Base-by-base conservation (phyloP, 257 asterid genomes). In the Handroanthus guayacan region DNA sequence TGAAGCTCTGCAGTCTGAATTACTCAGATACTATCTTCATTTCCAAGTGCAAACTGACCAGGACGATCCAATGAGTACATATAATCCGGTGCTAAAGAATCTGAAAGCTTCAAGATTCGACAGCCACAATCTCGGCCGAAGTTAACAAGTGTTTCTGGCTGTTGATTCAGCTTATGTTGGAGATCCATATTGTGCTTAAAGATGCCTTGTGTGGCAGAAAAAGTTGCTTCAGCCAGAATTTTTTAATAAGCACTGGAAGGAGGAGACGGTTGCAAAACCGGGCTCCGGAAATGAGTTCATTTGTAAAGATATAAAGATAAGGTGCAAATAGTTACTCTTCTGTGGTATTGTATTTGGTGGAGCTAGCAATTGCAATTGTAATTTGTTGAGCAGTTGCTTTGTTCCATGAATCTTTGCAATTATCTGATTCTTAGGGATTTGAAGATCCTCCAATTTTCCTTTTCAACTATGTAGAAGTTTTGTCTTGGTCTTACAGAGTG, bases 1-100 rank as follows among this genome's bases (percentile, higher is more conserved):
- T 90, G 90, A 90, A 88, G 84, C 90, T 90, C 2, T 90, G 92
- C 79, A 85, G 96, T 79, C 71, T 87, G 39, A 88, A 90, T 74
- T 90, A 86, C 62, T 80, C 94, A 0, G 88, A 87, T 51, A 78
- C 94, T 3, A 84, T 85, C 58, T 90, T 90, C 87, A 85, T 88
- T 65, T 90, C 94, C 44, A 90, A 88, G 86, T 88, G 96, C 89
- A 88, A 83, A 77, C 80, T 90, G 75, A 90, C 90, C 34, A 78
- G 89, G 67, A 90, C 92, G 10, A 90, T 90, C 69, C 96, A 90
- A 48, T 90, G 89, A 90, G 43, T 18, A 60, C 31, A 13, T 34
- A 43, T 45, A 51, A 66, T 75, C 79, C 43, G 5, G 10, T 25
- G 16, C 50, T 57, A 57, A 55, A 63, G 52, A 44, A 65, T 45